Evolutionary conservation across 495 filamentous ascomycete genomes (phyloP).

Genomic region (Xylaria curta): DNA sequence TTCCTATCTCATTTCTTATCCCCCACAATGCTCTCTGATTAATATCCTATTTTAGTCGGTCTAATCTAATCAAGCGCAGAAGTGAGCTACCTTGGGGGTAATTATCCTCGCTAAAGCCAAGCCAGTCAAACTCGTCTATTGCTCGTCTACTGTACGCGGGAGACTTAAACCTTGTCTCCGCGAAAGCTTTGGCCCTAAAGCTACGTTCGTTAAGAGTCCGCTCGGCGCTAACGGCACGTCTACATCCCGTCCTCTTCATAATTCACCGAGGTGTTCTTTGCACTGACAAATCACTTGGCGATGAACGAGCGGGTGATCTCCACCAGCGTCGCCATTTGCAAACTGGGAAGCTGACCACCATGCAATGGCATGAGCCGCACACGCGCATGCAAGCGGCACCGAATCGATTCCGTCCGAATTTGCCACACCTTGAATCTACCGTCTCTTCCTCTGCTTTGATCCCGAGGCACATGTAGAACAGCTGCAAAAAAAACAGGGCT

Average conservation of each 20-base stretch:
- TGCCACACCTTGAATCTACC: slow-evolving; percentile 9
- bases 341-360: slow-evolving; percentile 7
- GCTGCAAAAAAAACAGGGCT: slow-evolving; percentile 15
- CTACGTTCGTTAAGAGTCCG: background rate
- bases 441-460: slow-evolving; percentile 2
- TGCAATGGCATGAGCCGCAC: background rate
- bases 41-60: background rate
- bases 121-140: background rate
- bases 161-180: slow-evolving; percentile 1
- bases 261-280: background rate
- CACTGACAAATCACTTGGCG: slow-evolving; percentile 22
- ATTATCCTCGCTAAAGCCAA: background rate
- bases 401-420: background rate
- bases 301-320: background rate
- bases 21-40: background rate
- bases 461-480: background rate
- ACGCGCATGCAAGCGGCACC: slow-evolving; percentile 10
- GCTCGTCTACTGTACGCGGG: background rate
- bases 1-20: no score
- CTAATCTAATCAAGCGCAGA: background rate
- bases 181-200: background rate
- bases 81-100: background rate
- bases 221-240: slow-evolving; percentile 13
- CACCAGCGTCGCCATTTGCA: slow-evolving; percentile 6
- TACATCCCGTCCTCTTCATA: background rate